Evolutionary conservation across 1,284 basidiomycete genomes (phyloP).

Genomic region (Calocybe gambosa): DNA sequence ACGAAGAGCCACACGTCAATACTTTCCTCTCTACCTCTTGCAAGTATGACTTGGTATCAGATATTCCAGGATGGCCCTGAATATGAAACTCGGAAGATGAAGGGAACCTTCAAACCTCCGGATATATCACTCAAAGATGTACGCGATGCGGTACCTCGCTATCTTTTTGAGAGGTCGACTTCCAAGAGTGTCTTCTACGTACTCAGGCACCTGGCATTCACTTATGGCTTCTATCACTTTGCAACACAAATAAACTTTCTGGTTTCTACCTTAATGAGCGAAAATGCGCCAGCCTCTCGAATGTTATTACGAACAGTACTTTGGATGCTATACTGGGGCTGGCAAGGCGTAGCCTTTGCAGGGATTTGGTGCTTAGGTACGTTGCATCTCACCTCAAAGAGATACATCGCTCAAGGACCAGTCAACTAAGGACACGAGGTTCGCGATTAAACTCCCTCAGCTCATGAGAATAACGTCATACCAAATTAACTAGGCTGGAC

Average conservation of each 20-base stretch:
- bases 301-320: conserved; percentile 21
- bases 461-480: not conserved
- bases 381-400: conserved; percentile 12
- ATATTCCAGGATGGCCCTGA: conserved; percentile 32
- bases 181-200: conserved; percentile 31
- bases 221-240: conserved; percentile 31
- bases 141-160: conserved; percentile 40
- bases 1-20: not conserved
- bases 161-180: conserved; percentile 43
- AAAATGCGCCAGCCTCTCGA: conserved; percentile 18
- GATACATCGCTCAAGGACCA: not conserved
- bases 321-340: conserved; percentile 43
- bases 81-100: conserved; percentile 28
- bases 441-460: conserved; percentile 10
- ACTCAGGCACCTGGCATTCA: conserved; percentile 35
- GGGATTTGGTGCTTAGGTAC: conserved; percentile 46
- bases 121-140: conserved; percentile 39
- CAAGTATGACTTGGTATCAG: conserved; percentile 29
- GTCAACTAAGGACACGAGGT: conserved; percentile 41
- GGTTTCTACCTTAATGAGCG: conserved; percentile 11
- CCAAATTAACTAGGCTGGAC: conserved; percentile 24
- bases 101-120: conserved; percentile 34
- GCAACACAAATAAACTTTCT: conserved; percentile 33
- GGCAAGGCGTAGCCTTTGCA: conserved; percentile 42
- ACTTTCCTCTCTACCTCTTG: not conserved